A percentile compares a stretch with the other conserved stretches of the same genome.
phyloP scores from a whole-genome alignment of 2,329 filamentous ascomycete genomes.

The Simplicillium aogashimaense region DNA sequence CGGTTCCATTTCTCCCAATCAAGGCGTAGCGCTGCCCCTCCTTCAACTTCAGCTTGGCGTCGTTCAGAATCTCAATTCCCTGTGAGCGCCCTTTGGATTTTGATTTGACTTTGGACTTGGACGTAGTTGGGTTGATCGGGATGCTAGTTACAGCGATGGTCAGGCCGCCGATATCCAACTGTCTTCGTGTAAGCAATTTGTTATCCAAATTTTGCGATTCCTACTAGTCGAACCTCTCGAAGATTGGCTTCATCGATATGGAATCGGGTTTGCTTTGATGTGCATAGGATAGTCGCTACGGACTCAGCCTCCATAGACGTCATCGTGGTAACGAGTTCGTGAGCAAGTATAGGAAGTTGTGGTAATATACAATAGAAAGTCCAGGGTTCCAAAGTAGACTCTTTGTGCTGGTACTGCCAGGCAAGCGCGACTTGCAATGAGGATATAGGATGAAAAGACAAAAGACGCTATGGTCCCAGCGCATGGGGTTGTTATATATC shows the following conservation, averaged over 20 bases:
- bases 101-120: conserved; percentile 28
- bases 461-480: too few species aligned
- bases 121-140: conserved; percentile 2
- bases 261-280: conserved; percentile 59
- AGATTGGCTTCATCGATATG: conserved; percentile 46
- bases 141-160: conserved; percentile 47
- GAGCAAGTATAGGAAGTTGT: not conserved
- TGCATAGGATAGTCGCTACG: conserved; percentile 46
- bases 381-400: too few species aligned
- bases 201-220: not conserved
- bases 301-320: conserved; percentile 39
- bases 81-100: conserved; percentile 35
- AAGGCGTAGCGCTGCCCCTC: conserved; percentile 67
- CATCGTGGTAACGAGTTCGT: conserved; percentile 19
- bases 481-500: too few species aligned
- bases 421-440: too few species aligned
- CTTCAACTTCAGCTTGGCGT: conserved; percentile 63
- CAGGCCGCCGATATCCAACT: conserved; percentile 67
- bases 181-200: not conserved
- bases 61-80: conserved; percentile 57
- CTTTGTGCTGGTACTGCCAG: too few species aligned
- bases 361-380: too few species aligned
- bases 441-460: too few species aligned
- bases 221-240: conserved; percentile 39
- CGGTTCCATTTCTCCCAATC: conserved; percentile 70